Evolutionary conservation across 441 rosid species (phyloP), one percentile per base, ranked within the genome.

Genomic region (Euphorbia celastroides): DNA sequence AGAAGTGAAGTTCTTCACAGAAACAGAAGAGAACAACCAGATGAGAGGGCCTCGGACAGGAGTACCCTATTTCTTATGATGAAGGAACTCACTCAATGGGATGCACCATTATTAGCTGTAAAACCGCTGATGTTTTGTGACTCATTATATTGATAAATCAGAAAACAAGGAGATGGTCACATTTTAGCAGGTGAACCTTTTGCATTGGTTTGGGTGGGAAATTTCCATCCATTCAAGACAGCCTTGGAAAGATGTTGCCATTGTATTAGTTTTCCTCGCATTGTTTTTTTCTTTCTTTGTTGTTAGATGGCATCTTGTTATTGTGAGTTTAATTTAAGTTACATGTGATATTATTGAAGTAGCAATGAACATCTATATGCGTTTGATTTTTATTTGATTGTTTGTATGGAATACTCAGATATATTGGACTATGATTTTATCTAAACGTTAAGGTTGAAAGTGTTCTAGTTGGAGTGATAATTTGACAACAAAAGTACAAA

Each of bases 41-140:
- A 94, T 94, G 99, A 90, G 98, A 83, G 99, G 99, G 58, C 98
- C 99, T 42, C 82, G 99, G 78, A 89, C 98, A 56, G 99, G 99
- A 58, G 99, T 92, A 69, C 98, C 98, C 3, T 94, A 92, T 68
- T 94, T 94, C 90, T 83, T 94, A 71, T 94, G 74, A 72, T 57
- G 72, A 63, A 64, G 74, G 74, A 27, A 68, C 30, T 68, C 64
- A 8, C 7, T n/a, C n/a, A n/a, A n/a, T n/a, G n/a, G n/a, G 1
- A 9, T 1, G 70, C 27, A 60, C 52, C 41, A 34, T 72, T 79
- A 57, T 41, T 64, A 34, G 55, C 32, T 77, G 82, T 81, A 78
- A 75, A 71, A 74, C 72, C 71, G 74, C 69, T 62, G 75, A 55
- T 62, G 71, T 16, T 57, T 42, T 75, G 70, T 59, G 60, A 71